Evolutionary conservation across 768 basidiomycete species (phyloP), one percentile per base, ranked within the genome.

Genomic region (Tylopilus sp.): DNA sequence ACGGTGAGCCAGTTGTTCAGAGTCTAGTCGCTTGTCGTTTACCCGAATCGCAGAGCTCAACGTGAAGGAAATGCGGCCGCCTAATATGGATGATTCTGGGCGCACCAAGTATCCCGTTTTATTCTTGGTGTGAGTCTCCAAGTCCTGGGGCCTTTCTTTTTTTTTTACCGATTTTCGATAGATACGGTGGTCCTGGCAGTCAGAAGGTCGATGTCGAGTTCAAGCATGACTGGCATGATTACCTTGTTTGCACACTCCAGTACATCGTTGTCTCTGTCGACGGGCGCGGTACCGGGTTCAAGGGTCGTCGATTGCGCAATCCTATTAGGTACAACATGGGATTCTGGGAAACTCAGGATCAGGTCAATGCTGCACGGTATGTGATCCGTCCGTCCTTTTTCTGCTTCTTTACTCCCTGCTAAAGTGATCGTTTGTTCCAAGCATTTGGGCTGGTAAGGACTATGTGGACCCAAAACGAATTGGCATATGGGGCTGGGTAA

Each of bases 401-500:
- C n/a, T 47, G 36, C 7, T 39, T 51, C 10, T 18, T 48, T 38
- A 38, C 30, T 33, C 20, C 20, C 18, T 23, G 6, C 41, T 55
- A 25, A 55, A 17, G 15, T 25, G 38, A 20, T 39, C 42, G 15
- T 31, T n/a, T 40, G 18, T 40, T 43, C 21, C 12, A 52, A 90
- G 90, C 49, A 71, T 85, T 42, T 97, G 92, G 90, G 90, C 87
- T 3, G 76, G 83, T 57, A 91, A 88, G 69, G 75, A 80, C 15
- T 98, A 98, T 64, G 88, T 98, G 2, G 97, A 99, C 67, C 75
- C 82, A 35, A 82, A 80, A 66, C 76, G 93, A 40, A 89, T 98
- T 42, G 97, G 95, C 0, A 87, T 98, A 45, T 98, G 95, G 95
- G 97, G 97, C 39, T 98, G 97, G 95, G 91, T 93, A 55, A 65